Evolutionary conservation across 305 asterid species (phyloP).

Genomic region (Fraxinus floribunda): DNA sequence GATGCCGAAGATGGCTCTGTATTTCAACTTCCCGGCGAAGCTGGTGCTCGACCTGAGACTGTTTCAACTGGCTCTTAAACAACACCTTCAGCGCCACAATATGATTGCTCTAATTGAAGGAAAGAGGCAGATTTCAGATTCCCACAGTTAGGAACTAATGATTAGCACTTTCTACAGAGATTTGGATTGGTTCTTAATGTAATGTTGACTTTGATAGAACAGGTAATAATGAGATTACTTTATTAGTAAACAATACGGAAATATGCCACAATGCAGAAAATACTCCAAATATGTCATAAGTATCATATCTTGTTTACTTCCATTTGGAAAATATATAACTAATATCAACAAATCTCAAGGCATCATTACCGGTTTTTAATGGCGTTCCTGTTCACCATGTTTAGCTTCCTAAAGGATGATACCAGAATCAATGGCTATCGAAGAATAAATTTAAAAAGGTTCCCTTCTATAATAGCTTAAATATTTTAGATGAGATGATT

Average conservation of each 20-base stretch:
- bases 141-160: not conserved
- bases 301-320: not conserved
- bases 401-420: not conserved
- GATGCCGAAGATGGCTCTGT: constrained; percentile 95
- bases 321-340: not conserved
- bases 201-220: constrained; percentile 4
- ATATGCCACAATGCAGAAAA: not conserved
- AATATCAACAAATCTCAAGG: not conserved
- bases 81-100: constrained; percentile 88
- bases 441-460: not conserved
- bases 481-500: not conserved
- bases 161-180: not conserved
- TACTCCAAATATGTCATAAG: not conserved
- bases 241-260: not conserved
- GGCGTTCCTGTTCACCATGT: not conserved
- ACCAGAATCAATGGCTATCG: not conserved
- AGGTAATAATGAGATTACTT: not conserved
- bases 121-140: not conserved
- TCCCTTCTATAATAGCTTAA: not conserved
- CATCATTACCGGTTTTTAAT: not conserved
- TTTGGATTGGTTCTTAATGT: not conserved
- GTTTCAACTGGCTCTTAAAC: constrained; percentile 84
- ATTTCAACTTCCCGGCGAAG: constrained; percentile 98
- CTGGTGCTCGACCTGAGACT: constrained; percentile 96
- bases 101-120: constrained; percentile 54